Base-by-base conservation (phyloP, 345 rosid species). In the Eutrema japonicum region DNA sequence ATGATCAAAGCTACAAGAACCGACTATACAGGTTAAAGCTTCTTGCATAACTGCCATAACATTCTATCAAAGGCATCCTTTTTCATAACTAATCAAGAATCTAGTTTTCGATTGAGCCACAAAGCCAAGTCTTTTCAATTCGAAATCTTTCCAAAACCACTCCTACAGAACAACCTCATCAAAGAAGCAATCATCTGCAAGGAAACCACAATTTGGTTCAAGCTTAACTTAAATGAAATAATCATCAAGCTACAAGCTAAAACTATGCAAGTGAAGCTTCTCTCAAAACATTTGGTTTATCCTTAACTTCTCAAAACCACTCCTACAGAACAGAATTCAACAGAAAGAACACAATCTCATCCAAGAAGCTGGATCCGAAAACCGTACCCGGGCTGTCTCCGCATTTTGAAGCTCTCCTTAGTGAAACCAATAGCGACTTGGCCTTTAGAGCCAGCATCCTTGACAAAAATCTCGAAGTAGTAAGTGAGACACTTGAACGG, bases 401-500 rank as follows among this genome's bases (percentile, higher is more conserved):
- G 81, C 99, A 90, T 92, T 72, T 84, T 88, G 85, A 89, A 92
- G 50, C 60, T 73, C 51, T 88, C 93, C 62, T 37, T 78, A 47
- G 98, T 95, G 80, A 95, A 92, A 16, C 99, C 98, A 71, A 95
- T 92, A 10, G 89, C 90, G 53, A 92, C 70, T 52, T 92, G 87
- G 0, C 97, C 96, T 77, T 85, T 95, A 16, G 38, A 69, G 11
- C 97, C 97, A 67, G 88, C 91, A 65, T 90, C 79, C 78, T 83
- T 86, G 38, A 92, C 92, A 58, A 75, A 83, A 76, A 95, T 89
- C 96, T 95, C 99, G 66, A 95, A 95, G 83, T 90, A 95, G 83
- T 92, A 95, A 64, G 83, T 66, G 13, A 90, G 83, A 55, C 91
- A 82, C 86, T 86, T 87, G 30, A 76, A 77, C 4, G 96, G 96